Conservation (phyloP, 2,329 filamentous ascomycete species). For the Talaromyces rugulosus region DNA sequence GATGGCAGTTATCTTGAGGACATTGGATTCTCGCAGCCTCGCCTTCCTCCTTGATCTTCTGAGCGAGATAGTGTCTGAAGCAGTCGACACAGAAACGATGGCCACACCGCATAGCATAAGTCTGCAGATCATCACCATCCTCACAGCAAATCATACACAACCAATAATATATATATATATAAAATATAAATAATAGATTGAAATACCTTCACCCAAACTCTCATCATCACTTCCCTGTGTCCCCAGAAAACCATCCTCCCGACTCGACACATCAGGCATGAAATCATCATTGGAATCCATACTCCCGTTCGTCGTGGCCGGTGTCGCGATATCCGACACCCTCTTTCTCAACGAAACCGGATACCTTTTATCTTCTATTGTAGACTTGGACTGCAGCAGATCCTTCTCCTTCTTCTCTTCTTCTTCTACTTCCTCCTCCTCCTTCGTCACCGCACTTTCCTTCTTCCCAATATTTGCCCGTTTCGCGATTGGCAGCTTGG, state of each 20-base stretch:
- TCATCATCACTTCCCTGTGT: constrained; percentile 69
- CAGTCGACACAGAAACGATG: constrained; percentile 92
- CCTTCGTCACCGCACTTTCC: no score
- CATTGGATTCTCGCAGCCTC: constrained; percentile 94
- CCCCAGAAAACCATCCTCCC: constrained; percentile 62
- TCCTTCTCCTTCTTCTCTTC: no score
- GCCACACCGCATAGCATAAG: constrained; percentile 91
- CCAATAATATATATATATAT: not conserved
- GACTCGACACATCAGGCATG: constrained; percentile 75
- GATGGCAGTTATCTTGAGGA: constrained; percentile 78
- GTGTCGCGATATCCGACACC: constrained; percentile 36
- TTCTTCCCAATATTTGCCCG: no score
- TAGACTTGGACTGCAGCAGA: no score
- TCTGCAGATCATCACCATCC: constrained; percentile 69
- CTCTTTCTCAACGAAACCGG: constrained; percentile 18
- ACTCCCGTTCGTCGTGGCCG: constrained; percentile 42
- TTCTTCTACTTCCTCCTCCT: no score
- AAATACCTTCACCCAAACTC: constrained; percentile 40
- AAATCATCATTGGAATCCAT: constrained; percentile 98
- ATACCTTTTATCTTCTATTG: not conserved
- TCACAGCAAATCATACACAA: constrained; percentile 82
- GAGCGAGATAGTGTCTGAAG: constrained; percentile 82
- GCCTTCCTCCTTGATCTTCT: constrained; percentile 93
- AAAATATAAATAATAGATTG: not conserved
- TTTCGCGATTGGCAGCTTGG: no score